Evolutionary conservation across 495 filamentous ascomycete genomes (phyloP).

Genomic region (Pyronema omphalodes): DNA sequence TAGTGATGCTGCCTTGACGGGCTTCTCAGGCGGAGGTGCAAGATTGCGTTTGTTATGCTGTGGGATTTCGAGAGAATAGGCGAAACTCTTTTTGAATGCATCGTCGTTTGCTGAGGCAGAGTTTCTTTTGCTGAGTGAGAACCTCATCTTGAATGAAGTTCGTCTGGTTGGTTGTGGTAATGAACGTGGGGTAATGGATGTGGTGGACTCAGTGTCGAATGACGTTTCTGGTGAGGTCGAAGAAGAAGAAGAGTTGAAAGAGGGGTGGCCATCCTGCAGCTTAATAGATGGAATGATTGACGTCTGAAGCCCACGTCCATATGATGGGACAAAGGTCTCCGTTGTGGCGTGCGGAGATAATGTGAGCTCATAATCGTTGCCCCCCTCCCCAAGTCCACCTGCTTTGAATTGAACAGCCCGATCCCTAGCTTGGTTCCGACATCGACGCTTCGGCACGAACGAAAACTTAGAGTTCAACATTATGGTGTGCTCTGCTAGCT

Average conservation of each 20-base stretch:
- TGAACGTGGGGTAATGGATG: background rate
- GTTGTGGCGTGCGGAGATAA: background rate
- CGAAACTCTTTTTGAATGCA: background rate
- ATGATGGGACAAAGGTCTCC: background rate
- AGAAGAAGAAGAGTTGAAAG: background rate
- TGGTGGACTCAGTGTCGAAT: background rate
- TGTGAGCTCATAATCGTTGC: background rate
- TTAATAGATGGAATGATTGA: background rate
- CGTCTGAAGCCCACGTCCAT: background rate
- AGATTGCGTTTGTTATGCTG: no score
- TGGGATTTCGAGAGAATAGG: no score
- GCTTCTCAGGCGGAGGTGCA: background rate
- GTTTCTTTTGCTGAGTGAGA: background rate
- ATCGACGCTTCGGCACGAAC: background rate
- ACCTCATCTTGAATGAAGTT: background rate
- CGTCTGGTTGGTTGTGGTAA: no score
- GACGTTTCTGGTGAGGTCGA: background rate
- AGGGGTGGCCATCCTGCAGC: background rate
- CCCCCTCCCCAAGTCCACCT: background rate
- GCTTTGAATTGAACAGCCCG: background rate
- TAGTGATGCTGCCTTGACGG: background rate
- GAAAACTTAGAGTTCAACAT: slow-evolving; percentile 6
- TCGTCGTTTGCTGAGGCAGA: background rate
- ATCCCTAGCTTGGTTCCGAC: background rate
- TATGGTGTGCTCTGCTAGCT: background rate